phyloP scores from a whole-genome alignment of 129 eudicot genomes.

The Calendula officinalis region DNA sequence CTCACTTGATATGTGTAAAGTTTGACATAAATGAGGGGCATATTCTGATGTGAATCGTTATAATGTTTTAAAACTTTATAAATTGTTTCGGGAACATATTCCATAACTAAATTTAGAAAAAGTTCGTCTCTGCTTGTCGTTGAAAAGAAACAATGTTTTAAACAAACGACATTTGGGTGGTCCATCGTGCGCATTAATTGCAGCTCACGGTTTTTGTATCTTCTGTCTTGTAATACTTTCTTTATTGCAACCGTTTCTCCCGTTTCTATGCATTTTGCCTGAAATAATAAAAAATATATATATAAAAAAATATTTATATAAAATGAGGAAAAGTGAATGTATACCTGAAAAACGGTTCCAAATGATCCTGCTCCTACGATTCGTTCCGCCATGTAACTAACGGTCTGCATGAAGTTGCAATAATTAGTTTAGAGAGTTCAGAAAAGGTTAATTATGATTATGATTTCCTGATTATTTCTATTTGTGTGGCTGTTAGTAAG shows the following conservation, averaged over 20 bases:
- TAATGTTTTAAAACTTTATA: conserved; percentile 70
- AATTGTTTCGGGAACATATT: conserved; percentile 84
- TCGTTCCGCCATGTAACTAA: conserved; percentile 96
- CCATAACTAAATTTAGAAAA: conserved; percentile 89
- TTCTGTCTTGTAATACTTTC: conserved; percentile 82
- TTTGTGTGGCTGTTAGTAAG: neutral
- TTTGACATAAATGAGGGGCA: conserved; percentile 90
- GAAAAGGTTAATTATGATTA: neutral
- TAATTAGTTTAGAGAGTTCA: neutral
- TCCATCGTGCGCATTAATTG: conserved; percentile 89
- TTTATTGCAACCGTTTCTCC: conserved; percentile 93
- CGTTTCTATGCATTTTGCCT: conserved; percentile 94
- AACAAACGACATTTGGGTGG: conserved; percentile 80
- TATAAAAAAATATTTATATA: neutral
- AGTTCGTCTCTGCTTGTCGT: conserved; percentile 79
- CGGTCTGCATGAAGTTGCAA: conserved; percentile 55
- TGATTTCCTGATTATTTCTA: neutral
- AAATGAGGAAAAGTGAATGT: neutral
- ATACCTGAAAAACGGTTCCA: conserved; percentile 93
- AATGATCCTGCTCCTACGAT: conserved; percentile 96
- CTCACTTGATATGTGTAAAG: conserved; percentile 89
- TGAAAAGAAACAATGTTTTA: conserved; percentile 88
- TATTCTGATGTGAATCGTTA: conserved; percentile 61
- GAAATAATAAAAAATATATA: neutral
- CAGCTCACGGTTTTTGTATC: conserved; percentile 95